phyloP scores from a whole-genome alignment of 768 basidiomycete species.

The Coprinopsis cinerea region DNA sequence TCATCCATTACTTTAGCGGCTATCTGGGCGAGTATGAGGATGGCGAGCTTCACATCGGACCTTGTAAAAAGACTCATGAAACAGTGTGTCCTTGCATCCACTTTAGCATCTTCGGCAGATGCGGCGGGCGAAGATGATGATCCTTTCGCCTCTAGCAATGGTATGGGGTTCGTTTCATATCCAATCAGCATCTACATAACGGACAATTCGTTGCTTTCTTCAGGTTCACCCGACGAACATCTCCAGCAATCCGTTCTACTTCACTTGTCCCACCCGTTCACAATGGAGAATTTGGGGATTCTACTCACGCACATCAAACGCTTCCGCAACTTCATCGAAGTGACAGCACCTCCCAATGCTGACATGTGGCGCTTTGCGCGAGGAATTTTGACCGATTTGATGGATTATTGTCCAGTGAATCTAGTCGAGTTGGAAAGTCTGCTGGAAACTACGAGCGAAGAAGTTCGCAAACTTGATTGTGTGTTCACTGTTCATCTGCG shows the following conservation, averaged over 20 bases:
- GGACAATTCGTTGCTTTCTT: no score
- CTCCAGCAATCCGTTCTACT: conserved; percentile 52
- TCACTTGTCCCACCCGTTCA: conserved; percentile 57
- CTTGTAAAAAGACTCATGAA: conserved; percentile 62
- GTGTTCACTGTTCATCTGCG: conserved; percentile 7
- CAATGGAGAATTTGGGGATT: conserved; percentile 43
- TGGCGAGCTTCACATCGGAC: conserved; percentile 55
- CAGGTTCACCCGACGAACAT: no score
- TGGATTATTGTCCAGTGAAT: conserved; percentile 62
- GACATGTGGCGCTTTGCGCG: conserved; percentile 63
- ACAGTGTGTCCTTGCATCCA: conserved; percentile 37
- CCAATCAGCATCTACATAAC: no score
- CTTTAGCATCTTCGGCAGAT: conserved; percentile 8
- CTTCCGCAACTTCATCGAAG: conserved; percentile 48
- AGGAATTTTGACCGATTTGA: conserved; percentile 53
- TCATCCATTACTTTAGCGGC: no score
- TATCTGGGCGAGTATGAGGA: conserved; percentile 64
- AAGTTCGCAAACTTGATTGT: conserved; percentile 29
- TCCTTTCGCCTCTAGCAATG: conserved; percentile 10
- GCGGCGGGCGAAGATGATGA: conserved; percentile 12
- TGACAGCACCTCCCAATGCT: conserved; percentile 43
- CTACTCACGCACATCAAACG: conserved; percentile 52
- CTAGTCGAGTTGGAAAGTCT: conserved; percentile 44
- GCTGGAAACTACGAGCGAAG: conserved; percentile 33
- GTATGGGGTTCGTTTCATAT: no score